Evolutionary conservation across 352 stramenopile genomes (phyloP).

Genomic region (Phytophthora idaei): DNA sequence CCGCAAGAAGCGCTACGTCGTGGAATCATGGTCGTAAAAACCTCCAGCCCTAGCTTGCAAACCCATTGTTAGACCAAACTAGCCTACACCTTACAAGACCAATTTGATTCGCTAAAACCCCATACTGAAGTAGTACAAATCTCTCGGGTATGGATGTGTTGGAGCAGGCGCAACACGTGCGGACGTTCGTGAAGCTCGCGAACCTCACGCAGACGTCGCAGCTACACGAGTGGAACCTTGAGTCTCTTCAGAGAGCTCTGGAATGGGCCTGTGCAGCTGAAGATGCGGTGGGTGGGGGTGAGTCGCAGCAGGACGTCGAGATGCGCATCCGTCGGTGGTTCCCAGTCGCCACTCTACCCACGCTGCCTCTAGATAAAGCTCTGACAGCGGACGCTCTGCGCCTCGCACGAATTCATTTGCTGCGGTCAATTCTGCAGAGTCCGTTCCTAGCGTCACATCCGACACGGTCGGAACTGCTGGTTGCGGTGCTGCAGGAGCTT

Average conservation of each 20-base stretch:
- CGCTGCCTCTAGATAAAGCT: slow-evolving; percentile 27
- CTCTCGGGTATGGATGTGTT: not conserved
- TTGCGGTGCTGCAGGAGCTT: slow-evolving; percentile 38
- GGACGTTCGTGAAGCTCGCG: slow-evolving; percentile 51
- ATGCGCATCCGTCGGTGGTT: slow-evolving; percentile 39
- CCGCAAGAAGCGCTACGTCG: slow-evolving; percentile 81
- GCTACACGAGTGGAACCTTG: slow-evolving; percentile 56
- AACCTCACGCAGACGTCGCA: slow-evolving; percentile 56
- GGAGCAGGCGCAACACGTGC: slow-evolving; percentile 36
- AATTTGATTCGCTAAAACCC: too few species aligned
- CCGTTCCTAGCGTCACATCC: slow-evolving; percentile 53
- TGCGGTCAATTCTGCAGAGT: slow-evolving; percentile 57
- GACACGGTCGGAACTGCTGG: slow-evolving; percentile 46
- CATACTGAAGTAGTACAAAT: too few species aligned
- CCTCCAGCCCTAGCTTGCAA: not conserved
- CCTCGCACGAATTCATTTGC: slow-evolving; percentile 40
- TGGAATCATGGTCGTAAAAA: slow-evolving; percentile 85
- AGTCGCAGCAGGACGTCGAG: slow-evolving; percentile 25
- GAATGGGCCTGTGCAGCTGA: slow-evolving; percentile 50
- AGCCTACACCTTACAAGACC: too few species aligned
- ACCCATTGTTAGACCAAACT: too few species aligned
- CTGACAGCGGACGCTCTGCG: slow-evolving; percentile 19
- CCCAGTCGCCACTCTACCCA: slow-evolving; percentile 45
- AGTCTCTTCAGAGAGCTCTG: slow-evolving; percentile 49
- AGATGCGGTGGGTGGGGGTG: slow-evolving; percentile 17